A percentile compares a stretch with the other conserved stretches of the same genome.
phyloP scores from a whole-genome alignment of 768 basidiomycete genomes.

The Mycena pura region DNA sequence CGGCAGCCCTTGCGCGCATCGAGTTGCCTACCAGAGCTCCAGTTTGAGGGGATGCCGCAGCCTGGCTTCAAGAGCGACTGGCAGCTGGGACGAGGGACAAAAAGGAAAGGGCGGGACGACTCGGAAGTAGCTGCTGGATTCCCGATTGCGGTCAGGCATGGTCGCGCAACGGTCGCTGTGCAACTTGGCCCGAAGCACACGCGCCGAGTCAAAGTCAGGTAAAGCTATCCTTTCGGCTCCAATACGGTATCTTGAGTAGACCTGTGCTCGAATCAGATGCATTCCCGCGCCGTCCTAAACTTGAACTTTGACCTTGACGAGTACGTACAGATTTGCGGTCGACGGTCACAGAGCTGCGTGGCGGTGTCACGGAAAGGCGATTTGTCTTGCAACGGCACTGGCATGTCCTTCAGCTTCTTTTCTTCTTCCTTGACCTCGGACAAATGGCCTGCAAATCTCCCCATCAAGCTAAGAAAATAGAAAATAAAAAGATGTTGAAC shows the following conservation, averaged over 20 bases:
- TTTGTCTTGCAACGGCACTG: background rate
- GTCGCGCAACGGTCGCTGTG: constrained; percentile 41
- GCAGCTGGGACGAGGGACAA: constrained; percentile 36
- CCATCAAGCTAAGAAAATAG: too few relatives aligned
- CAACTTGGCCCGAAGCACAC: constrained; percentile 47
- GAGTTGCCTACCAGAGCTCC: constrained; percentile 16
- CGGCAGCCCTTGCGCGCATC: too few relatives aligned
- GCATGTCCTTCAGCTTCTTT: background rate
- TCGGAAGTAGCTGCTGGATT: constrained; percentile 24
- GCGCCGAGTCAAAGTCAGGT: constrained; percentile 24
- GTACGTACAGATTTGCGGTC: background rate
- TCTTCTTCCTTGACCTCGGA: background rate
- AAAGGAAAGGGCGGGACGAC: constrained; percentile 15
- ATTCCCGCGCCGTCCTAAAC: too few relatives aligned
- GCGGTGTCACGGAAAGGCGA: background rate
- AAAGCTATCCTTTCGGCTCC: too few relatives aligned
- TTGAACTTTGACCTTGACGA: too few relatives aligned
- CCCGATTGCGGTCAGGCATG: constrained; percentile 44
- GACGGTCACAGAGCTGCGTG: too few relatives aligned
- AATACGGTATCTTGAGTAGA: background rate
- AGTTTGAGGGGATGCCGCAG: constrained; percentile 48
- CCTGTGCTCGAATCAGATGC: too few relatives aligned
- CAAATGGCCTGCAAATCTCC: constrained; percentile 14
- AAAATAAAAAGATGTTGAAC: too few relatives aligned
- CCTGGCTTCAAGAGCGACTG: constrained; percentile 47